Conservation (phyloP, 208 protist genomes). For the Leishmania guyanensis region DNA sequence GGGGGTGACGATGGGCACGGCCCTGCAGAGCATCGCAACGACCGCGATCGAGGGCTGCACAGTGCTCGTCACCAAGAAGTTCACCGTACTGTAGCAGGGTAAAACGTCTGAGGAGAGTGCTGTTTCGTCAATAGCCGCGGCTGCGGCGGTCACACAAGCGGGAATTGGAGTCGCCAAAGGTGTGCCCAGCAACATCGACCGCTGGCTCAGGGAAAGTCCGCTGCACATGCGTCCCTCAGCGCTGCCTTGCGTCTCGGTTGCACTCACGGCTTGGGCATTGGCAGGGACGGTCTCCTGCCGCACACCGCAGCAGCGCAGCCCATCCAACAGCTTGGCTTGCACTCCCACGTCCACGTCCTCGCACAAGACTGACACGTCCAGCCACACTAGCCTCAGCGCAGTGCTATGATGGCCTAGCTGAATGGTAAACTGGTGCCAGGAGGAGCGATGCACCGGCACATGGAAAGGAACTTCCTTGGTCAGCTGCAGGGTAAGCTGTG, state of each 20-base stretch:
- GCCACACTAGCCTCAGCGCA: conserved; percentile 55
- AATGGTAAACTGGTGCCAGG: conserved; percentile 50
- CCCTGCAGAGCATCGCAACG: conserved; percentile 64
- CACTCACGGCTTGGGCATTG: neutral
- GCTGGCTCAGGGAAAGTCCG: conserved; percentile 10
- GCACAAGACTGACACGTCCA: conserved; percentile 44
- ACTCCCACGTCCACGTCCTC: conserved; percentile 46
- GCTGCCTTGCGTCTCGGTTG: neutral
- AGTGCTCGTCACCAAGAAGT: conserved; percentile 36
- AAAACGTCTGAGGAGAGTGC: neutral
- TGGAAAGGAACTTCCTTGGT: conserved; percentile 32
- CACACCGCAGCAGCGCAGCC: conserved; percentile 58
- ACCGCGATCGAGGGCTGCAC: conserved; percentile 55
- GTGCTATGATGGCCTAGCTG: conserved; percentile 60
- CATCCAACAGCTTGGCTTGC: conserved; percentile 46
- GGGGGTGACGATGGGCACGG: conserved; percentile 59
- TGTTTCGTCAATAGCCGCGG: neutral
- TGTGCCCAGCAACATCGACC: conserved; percentile 27
- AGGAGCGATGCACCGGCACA: conserved; percentile 37
- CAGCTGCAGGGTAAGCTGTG: conserved; percentile 13
- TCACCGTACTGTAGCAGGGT: conserved; percentile 25
- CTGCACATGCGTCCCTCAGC: conserved; percentile 6
- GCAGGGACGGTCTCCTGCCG: conserved; percentile 11
- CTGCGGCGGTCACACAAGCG: neutral
- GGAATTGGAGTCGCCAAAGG: conserved; percentile 17